Evolutionary conservation across 306 rosid genomes (phyloP), one percentile per base, ranked within the genome.

Genomic region (Rosa multiflora): DNA sequence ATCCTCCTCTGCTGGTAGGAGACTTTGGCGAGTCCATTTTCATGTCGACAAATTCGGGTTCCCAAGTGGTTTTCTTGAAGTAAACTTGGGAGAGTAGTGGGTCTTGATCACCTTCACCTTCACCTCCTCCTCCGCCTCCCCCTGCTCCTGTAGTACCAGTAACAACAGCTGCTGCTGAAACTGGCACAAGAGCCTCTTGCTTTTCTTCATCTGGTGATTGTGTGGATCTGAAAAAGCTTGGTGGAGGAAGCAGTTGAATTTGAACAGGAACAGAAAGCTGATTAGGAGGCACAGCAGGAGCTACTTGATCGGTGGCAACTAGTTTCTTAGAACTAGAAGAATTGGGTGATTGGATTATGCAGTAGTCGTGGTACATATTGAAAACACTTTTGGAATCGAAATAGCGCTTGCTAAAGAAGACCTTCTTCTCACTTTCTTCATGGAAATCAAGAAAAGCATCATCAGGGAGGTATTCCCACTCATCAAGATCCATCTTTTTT

Each of bases 41-140:
- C 92, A 86, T 90, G 93, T 91, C 98, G 91, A 62, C 93, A 17
- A 86, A 88, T 91, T 93, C 89, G 58, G 90, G 86, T 80, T 91
- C 94, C 84, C 85, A 88, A n/a, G 11, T n/a, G 76, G 74, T 76
- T 53, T 84, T 83, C 83, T 83, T 86, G 86, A 90, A 92, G 89
- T 83, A 85, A 80, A 90, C 85, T 51, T 82, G 86, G 29, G 94
- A 85, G 55, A 81, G 86, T 10, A 79, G 83, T 2, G 78, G 53
- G 67, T 89, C 90, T 62, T 80, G 82, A 77, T 85, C 90, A 44
- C 80, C 78, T 67, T 79, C 93, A 79, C 73, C 70, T 48, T 17
- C 52, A 14, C 52, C 52, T 48, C 17, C 52, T 12, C 52, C 13
- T 49, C 7, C 76, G 18, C 59, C 59, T 53, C 17, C 18, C 12